Base-by-base conservation (phyloP, 305 asterid species). In the Fraxinus platypoda region DNA sequence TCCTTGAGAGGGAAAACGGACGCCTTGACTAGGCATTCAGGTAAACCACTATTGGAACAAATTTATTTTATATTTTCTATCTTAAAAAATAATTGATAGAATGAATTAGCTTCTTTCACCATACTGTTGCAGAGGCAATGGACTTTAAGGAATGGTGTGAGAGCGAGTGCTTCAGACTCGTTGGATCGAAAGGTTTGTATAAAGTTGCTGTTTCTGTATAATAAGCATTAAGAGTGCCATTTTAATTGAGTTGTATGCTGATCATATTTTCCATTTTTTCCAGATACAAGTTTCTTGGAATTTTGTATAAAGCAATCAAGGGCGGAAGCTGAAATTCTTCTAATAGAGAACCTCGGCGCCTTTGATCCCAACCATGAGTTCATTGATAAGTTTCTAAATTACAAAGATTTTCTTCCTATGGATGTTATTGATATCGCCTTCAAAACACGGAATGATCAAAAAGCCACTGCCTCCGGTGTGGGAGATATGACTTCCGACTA, bases 121-220 rank as follows among this genome's bases (percentile, higher is more conserved):
- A 52, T 76, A 78, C 73, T 78, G 49, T 81, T 85, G 84, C 98
- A 95, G 99, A 95, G 88, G 99, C 99, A 68, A 62, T 82, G 86
- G 98, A 93, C 82, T 95, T 95, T 85, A 88, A 91, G 87, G 93
- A 91, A 76, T 95, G 99, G 99, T 95, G 99, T 35, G 98, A 95
- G 88, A 92, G 89, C 72, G 99, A 95, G 90, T 95, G 97, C 84
- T 52, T 78, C 79, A 91, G 97, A 83, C 98, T 95, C 76, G 75
- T 90, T 68, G 94, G 97, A 49, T 85, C 94, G 59, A 90, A 87
- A 93, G 98, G 98, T 93, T 59, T 59, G 70, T 28, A 19, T 28
- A 38, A 30, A 19, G 7, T 52, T 73, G 19, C 43, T 8, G 78
- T 46, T 75, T 75, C 30, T 21, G 70, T 5, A 13, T 4, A 19